Base-by-base conservation (phyloP, 345 rosid genomes). In the Lumnitzera racemosa region DNA sequence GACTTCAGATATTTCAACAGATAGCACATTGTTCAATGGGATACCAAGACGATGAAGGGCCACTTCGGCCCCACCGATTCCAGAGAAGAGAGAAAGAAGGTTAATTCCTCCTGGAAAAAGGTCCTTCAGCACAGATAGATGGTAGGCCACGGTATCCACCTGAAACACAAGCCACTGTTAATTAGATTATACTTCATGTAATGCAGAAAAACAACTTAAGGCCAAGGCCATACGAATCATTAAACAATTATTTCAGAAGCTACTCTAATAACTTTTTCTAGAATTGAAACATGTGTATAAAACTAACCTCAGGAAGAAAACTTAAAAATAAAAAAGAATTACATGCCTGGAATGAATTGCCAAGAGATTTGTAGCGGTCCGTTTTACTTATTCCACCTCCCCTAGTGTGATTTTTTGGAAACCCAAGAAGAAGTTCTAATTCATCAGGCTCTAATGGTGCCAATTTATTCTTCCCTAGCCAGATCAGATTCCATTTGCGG, bases 91-190 rank as follows among this genome's bases (percentile, higher is more conserved):
- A 7, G 96, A 92, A 15, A 92, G 82, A 9, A 89, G 61, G 61
- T 78, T 89, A 53, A 92, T 63, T 15, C 97, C 98, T 15, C 31
- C 24, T 0, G 96, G 96, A 69, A 69, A 92, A 66, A 81, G 17
- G 8, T 77, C 74, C 48, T 81, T 92, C 59, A 92, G 52, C 4
- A 73, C 91, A 3, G 97, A 89, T 0, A 87, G 76, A 59, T 92
- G 97, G 61, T 85, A 92, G 2, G 98, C 98, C 59, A 92, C 98
- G 0, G 98, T 92, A 66, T 92, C 97, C 4, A 92, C 88, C 97
- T 90, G 78, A 53, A 76, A 71, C 53, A n/a, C 43, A 36, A 36
- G 48, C 60, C 60, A 12, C 36, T 15, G 56, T 4, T 0, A 9
- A 36, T 36, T 36, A 7, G 11, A 36, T 36, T 36, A 36, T 36